phyloP scores from a whole-genome alignment of 306 rosid genomes.

The Prunus mongolica region DNA sequence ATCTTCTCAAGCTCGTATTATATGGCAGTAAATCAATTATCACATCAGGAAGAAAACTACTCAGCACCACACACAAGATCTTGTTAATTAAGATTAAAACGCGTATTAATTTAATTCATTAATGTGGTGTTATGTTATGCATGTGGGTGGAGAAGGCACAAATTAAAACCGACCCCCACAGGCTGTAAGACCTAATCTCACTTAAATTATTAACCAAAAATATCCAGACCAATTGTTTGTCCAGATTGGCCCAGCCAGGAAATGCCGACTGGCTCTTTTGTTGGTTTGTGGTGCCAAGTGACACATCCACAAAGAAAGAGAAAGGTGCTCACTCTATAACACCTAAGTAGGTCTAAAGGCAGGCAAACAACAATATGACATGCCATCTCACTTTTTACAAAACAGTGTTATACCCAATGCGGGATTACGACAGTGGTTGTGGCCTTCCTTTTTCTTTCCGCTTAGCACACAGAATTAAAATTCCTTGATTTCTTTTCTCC shows the following conservation, averaged over 20 bases:
- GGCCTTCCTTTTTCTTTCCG: rapidly evolving
- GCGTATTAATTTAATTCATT: background rate
- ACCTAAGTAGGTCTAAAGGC: conserved; percentile 19
- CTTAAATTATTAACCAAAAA: background rate
- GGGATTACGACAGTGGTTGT: no score
- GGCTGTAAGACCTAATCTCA: conserved; percentile 9
- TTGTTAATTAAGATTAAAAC: background rate
- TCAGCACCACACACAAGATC: background rate
- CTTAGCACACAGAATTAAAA: rapidly evolving
- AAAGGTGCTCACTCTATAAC: background rate
- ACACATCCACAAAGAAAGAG: conserved; percentile 17
- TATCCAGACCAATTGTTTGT: conserved; percentile 10
- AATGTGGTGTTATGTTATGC: background rate
- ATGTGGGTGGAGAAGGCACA: conserved; percentile 15
- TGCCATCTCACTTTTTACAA: background rate
- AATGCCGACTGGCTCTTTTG: conserved; percentile 26
- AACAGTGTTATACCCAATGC: no score
- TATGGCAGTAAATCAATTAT: background rate
- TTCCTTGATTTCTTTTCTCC: no score
- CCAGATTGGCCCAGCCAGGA: conserved; percentile 37
- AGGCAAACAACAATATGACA: conserved; percentile 29
- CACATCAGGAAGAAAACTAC: background rate
- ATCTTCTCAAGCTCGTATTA: background rate
- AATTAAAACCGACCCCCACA: conserved; percentile 22
- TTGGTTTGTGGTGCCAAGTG: conserved; percentile 25